phyloP scores from a whole-genome alignment of 2,329 filamentous ascomycete genomes.

The Aspergillus sp. region DNA sequence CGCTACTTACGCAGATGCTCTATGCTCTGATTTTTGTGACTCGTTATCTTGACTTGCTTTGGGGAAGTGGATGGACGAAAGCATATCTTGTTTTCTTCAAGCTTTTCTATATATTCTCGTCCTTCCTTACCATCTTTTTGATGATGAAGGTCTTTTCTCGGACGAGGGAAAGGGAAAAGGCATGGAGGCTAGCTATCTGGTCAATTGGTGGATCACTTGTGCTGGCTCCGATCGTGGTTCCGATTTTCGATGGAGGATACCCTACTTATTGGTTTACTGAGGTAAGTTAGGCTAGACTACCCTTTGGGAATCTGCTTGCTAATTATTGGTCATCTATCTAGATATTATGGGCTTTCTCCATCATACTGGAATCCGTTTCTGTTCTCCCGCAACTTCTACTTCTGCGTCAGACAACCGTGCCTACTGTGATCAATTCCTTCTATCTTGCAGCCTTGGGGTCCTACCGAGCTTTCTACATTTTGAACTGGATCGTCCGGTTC shows the following conservation, averaged over 20 bases:
- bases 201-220: slow-evolving; percentile 62
- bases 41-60: slow-evolving; percentile 80
- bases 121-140: slow-evolving; percentile 77
- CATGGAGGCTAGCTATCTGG: slow-evolving; percentile 82
- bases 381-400: slow-evolving; percentile 88
- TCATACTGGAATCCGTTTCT: slow-evolving; percentile 86
- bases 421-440: slow-evolving; percentile 94
- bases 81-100: slow-evolving; percentile 79
- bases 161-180: slow-evolving; percentile 82
- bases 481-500: slow-evolving; percentile 80
- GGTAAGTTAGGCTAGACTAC: slow-evolving; percentile 22
- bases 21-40: slow-evolving; percentile 83
- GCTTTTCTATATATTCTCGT: slow-evolving; percentile 79
- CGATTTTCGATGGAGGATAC: slow-evolving; percentile 60
- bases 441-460: slow-evolving; percentile 84
- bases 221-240: slow-evolving; percentile 66
- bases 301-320: neutral
- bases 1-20: slow-evolving; percentile 80
- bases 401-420: slow-evolving; percentile 88
- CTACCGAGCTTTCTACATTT: slow-evolving; percentile 82
- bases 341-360: slow-evolving; percentile 82
- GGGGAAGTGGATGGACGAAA: slow-evolving; percentile 25
- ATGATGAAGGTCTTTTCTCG: slow-evolving; percentile 85
- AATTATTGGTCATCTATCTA: slow-evolving; percentile 31
- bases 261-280: slow-evolving; percentile 32